These are phyloP conservation scores for Phoma sp. DNA, from an alignment of 2,329 filamentous ascomycete species.

Conservation along the genomic window DNA sequence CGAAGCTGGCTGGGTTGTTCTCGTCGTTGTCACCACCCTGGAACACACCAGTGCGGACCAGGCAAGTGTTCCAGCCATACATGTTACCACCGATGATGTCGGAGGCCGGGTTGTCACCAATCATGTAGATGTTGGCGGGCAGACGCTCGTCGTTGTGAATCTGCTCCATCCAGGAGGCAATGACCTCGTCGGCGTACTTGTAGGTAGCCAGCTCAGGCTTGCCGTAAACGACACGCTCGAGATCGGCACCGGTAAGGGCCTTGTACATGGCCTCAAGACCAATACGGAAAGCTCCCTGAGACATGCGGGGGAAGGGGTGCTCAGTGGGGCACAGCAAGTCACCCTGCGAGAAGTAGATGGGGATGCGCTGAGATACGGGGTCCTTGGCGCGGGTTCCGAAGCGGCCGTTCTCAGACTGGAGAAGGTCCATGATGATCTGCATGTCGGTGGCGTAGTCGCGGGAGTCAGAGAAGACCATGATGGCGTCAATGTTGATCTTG, in stretches of 20 bases:
- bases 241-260: conserved; percentile 70
- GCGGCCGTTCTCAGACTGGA: conserved; percentile 71
- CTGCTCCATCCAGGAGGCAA: conserved; percentile 76
- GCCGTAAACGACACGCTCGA: conserved; percentile 78
- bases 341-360: conserved; percentile 75
- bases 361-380: conserved; percentile 69
- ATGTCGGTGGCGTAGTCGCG: conserved; percentile 77
- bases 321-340: conserved; percentile 66
- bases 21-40: conserved; percentile 78
- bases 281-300: conserved; percentile 77
- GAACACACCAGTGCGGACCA: conserved; percentile 80
- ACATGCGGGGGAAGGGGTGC: conserved; percentile 71
- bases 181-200: conserved; percentile 77
- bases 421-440: conserved; percentile 77
- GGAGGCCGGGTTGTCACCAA: conserved; percentile 76
- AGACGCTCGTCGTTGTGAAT: conserved; percentile 75
- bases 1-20: conserved; percentile 78
- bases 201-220: conserved; percentile 79
- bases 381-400: conserved; percentile 70
- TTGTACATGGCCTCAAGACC: conserved; percentile 77
- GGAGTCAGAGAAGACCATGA: conserved; percentile 76
- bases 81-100: conserved; percentile 80
- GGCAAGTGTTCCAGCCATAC: conserved; percentile 82
- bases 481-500: conserved; percentile 74
- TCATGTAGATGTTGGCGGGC: conserved; percentile 76